A percentile compares a stretch with the other conserved stretches of the same genome.
Conservation (phyloP, 768 basidiomycete genomes). For the Lactifluus subvellereus region DNA sequence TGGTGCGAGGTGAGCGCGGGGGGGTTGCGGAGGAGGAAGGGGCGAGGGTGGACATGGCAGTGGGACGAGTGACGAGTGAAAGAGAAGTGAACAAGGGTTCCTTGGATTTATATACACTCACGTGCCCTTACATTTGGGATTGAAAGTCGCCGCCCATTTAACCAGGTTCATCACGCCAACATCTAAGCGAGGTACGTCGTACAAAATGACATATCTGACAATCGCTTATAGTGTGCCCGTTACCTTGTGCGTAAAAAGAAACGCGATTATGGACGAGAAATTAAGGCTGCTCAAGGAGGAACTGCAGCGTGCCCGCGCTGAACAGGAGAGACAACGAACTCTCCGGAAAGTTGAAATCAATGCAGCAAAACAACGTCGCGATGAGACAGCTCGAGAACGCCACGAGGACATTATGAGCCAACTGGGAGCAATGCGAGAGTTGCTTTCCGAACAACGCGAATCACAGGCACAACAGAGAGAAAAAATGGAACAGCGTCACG, state of each 20-base stretch:
- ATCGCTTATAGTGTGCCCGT: background rate
- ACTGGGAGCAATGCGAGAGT: conserved; percentile 9
- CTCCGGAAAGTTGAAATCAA: background rate
- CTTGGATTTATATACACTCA: conserved; percentile 5
- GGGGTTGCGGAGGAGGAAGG: background rate
- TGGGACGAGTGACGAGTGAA: background rate
- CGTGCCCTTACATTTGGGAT: background rate
- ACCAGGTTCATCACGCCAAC: background rate
- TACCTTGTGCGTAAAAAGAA: conserved; percentile 4
- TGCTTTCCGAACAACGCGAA: conserved; percentile 1
- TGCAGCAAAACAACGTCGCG: background rate
- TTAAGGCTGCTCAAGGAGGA: conserved; percentile 10
- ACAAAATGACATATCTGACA: background rate
- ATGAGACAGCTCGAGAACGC: conserved; percentile 2
- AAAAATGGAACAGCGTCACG: conserved; percentile 7
- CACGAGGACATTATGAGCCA: conserved; percentile 20
- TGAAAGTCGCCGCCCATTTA: background rate
- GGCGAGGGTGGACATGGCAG: conserved; percentile 15
- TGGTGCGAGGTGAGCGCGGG: conserved; percentile 19
- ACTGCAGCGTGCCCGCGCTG: conserved; percentile 11
- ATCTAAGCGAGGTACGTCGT: conserved; percentile 1
- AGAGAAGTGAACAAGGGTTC: background rate
- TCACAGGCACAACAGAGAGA: conserved; percentile 7
- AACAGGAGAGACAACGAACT: conserved; percentile 11
- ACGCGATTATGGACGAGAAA: conserved; percentile 13